phyloP scores from a whole-genome alignment of 2,329 filamentous ascomycete species.

The Apiospora malaysiana region DNA sequence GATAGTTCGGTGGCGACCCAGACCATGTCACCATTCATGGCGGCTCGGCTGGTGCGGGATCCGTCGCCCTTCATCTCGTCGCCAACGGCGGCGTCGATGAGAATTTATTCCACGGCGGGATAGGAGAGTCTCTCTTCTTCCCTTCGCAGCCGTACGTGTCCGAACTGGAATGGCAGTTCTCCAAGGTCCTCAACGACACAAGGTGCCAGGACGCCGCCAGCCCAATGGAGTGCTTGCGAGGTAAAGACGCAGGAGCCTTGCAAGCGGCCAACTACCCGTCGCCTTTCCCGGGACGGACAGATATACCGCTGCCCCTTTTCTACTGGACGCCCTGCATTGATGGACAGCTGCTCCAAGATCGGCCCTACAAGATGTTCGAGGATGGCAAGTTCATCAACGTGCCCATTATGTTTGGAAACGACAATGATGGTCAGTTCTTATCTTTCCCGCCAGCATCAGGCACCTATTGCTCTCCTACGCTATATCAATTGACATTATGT shows the following conservation, averaged over 20 bases:
- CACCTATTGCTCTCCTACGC: too few species aligned
- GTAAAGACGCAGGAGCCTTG: slow-evolving; percentile 40
- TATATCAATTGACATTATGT: slow-evolving; percentile 19
- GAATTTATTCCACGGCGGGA: slow-evolving; percentile 51
- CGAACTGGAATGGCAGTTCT: slow-evolving; percentile 56
- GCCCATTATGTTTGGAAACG: slow-evolving; percentile 52
- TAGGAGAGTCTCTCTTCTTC: slow-evolving; percentile 56
- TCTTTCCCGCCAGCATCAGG: background rate
- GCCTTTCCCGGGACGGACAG: slow-evolving; percentile 45
- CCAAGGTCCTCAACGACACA: slow-evolving; percentile 42
- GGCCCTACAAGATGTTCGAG: slow-evolving; percentile 48
- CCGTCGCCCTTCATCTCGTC: slow-evolving; percentile 58
- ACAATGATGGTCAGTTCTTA: slow-evolving; percentile 46
- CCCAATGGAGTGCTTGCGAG: slow-evolving; percentile 50
- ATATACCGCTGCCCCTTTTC: slow-evolving; percentile 45
- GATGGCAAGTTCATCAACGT: slow-evolving; percentile 49
- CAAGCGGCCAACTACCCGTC: slow-evolving; percentile 48
- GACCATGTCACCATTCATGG: slow-evolving; percentile 65
- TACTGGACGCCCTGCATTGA: slow-evolving; percentile 60
- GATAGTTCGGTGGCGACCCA: slow-evolving; percentile 64
- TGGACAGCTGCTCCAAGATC: slow-evolving; percentile 50
- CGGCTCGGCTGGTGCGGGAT: slow-evolving; percentile 65
- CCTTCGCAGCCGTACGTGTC: slow-evolving; percentile 51
- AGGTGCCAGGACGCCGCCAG: slow-evolving; percentile 43
- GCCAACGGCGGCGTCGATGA: slow-evolving; percentile 51